Conservation (phyloP, 1,139 yeast species). For the Pichia sp. region DNA sequence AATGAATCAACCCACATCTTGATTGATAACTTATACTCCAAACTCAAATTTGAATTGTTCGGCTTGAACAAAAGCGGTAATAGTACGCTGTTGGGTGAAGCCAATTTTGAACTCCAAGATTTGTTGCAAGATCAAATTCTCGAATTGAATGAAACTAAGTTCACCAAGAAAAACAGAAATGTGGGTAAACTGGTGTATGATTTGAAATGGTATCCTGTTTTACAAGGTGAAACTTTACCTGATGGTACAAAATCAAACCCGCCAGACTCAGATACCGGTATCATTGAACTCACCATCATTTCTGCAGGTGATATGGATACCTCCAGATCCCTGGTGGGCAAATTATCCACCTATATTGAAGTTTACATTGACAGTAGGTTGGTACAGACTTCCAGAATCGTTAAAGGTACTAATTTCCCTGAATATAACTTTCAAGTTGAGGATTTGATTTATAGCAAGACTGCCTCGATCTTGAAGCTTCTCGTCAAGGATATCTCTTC, state of each 20-base stretch:
- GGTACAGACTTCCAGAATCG: conserved; percentile 51
- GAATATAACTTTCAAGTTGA: conserved; percentile 64
- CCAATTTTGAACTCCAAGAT: conserved; percentile 52
- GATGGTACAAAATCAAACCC: conserved; percentile 48
- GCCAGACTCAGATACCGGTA: conserved; percentile 66
- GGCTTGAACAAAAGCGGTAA: conserved; percentile 51
- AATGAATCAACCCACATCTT: conserved; percentile 61
- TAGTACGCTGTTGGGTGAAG: conserved; percentile 53
- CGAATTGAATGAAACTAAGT: conserved; percentile 27
- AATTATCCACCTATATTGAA: conserved; percentile 67
- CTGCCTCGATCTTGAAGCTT: conserved; percentile 49
- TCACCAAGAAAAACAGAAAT: conserved; percentile 44
- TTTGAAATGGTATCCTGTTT: conserved; percentile 58
- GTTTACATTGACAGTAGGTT: conserved; percentile 49
- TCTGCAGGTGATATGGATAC: conserved; percentile 70
- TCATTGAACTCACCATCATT: conserved; percentile 64
- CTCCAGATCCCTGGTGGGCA: conserved; percentile 61
- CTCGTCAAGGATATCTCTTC: conserved; percentile 53
- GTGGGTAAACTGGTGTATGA: conserved; percentile 61
- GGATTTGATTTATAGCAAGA: conserved; percentile 54
- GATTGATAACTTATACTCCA: conserved; percentile 54
- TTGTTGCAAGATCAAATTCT: conserved; percentile 50
- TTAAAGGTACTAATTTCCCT: conserved; percentile 67
- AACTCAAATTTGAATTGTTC: conserved; percentile 50
- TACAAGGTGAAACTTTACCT: conserved; percentile 39